Base-by-base conservation (phyloP, 495 filamentous ascomycete species). In the Copromyces sp. region DNA sequence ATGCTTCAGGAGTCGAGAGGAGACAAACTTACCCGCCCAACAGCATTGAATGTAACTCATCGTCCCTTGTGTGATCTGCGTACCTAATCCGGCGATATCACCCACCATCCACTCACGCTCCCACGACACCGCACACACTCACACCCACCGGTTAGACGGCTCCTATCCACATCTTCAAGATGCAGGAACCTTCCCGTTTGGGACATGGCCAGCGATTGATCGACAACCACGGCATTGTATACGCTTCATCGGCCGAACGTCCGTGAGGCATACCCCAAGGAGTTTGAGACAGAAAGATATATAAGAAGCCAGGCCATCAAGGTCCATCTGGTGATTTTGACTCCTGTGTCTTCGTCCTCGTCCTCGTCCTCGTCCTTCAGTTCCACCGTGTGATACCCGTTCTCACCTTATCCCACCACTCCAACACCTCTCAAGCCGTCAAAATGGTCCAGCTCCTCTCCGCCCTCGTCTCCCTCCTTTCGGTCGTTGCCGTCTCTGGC, bases 401-500 rank as follows among this genome's bases (percentile, higher is more conserved):
- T 65, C 53, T 35, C 53, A 65, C 8, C 53, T 14, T 4, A 47
- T 47, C 9, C 11, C 47, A 16, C 53, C 29, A 65, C 9, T 7
- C 53, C 24, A 59, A 32, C 20, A 24, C 24, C 24, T 24, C 44
- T 2, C 45, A 59, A 61, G 24, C 53, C 53, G 53, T 37, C 53
- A 65, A 16, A 35, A 65, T 65, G 53, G 53, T 65, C 53, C 53
- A 65, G 29, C 14, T 65, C 14, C 53, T 65, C 53, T 65, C 53
- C 53, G 53, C 53, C 29, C 9, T 65, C 14, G 29, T 65, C 14
- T 65, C 53, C 29, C 42, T 82, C 71, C 69, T 83, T 39, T 74
- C 81, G 39, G 68, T 77, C 68, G 40, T 82, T 24, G 70, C 82
- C 68, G 73, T 78, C 69, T 73, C 78, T 69, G 40, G 80, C 38